A percentile compares a stretch with the other conserved stretches of the same genome.
phyloP scores from a whole-genome alignment of 2,329 filamentous ascomycete species.

The Paramyrothecium roridum region DNA sequence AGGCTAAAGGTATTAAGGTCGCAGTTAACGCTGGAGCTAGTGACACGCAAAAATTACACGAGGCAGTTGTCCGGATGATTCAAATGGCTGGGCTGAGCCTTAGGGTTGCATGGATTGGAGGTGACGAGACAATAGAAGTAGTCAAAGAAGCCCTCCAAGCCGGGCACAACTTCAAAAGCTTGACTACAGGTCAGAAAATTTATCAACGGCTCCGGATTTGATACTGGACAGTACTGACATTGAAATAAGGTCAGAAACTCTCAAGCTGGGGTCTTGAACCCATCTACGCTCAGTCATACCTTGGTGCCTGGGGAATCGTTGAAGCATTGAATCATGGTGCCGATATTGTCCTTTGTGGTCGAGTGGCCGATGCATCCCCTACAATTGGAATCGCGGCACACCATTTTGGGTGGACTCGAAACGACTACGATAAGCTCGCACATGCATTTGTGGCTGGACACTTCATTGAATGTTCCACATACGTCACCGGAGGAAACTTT shows the following conservation, averaged over 20 bases:
- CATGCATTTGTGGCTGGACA: conserved; percentile 45
- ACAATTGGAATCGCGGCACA: conserved; percentile 51
- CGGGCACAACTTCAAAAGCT: conserved; percentile 17
- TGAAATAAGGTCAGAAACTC: too few species aligned
- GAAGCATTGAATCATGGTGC: conserved; percentile 34
- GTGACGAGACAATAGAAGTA: conserved; percentile 29
- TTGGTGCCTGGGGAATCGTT: conserved; percentile 38
- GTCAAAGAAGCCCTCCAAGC: conserved; percentile 13
- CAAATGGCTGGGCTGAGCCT: conserved; percentile 21
- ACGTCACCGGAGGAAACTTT: conserved; percentile 51
- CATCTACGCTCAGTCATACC: conserved; percentile 19
- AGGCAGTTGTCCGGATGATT: conserved; percentile 22
- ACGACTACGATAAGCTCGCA: conserved; percentile 43
- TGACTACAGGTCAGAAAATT: conserved; percentile 18
- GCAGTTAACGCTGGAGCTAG: conserved; percentile 34
- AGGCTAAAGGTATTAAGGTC: conserved; percentile 27
- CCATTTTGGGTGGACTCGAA: conserved; percentile 48
- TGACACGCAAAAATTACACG: conserved; percentile 25
- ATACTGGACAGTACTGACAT: too few species aligned
- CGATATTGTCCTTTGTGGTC: conserved; percentile 42
- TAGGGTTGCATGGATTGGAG: conserved; percentile 32
- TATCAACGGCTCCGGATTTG: not conserved
- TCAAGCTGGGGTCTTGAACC: conserved; percentile 18
- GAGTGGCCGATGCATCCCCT: conserved; percentile 42
- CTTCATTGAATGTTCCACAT: conserved; percentile 48